Evolutionary conservation across 2,329 filamentous ascomycete species (phyloP).

Genomic region (Sclerotinia trifoliorum): DNA sequence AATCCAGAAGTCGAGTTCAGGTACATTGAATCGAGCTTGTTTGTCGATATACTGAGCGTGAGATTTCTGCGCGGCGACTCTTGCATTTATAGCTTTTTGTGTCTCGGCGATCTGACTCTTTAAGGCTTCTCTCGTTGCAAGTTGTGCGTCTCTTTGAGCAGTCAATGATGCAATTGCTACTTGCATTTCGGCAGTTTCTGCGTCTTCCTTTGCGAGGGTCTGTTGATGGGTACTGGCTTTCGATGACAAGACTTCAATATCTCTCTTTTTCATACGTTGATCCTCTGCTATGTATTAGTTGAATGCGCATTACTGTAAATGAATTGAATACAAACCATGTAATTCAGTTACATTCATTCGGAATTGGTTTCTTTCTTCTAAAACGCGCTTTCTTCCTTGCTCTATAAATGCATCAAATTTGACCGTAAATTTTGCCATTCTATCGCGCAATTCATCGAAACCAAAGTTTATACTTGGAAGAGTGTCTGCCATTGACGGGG

Average conservation of each 20-base stretch:
- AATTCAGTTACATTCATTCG: conserved; percentile 85
- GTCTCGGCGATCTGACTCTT: conserved; percentile 63
- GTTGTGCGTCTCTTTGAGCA: conserved; percentile 60
- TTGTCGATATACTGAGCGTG: conserved; percentile 74
- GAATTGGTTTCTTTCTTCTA: conserved; percentile 94
- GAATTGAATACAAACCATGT: conserved; percentile 61
- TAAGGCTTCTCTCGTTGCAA: conserved; percentile 55
- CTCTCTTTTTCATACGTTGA: conserved; percentile 82
- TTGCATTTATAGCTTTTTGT: conserved; percentile 67
- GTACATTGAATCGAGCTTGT: conserved; percentile 84
- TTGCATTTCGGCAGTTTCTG: conserved; percentile 75
- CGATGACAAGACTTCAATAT: conserved; percentile 77
- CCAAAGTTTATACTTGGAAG: conserved; percentile 92
- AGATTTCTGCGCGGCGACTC: conserved; percentile 68
- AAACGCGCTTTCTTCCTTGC: conserved; percentile 79
- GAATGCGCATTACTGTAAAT: neutral
- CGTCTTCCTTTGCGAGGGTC: conserved; percentile 71
- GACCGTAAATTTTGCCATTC: conserved; percentile 89
- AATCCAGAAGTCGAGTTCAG: conserved; percentile 95
- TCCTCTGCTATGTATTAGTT: conserved; percentile 62
- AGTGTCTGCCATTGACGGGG: conserved; percentile 69
- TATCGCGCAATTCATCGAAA: conserved; percentile 90
- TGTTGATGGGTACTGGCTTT: conserved; percentile 71
- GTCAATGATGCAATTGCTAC: conserved; percentile 57
- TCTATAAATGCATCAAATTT: conserved; percentile 95